Evolutionary conservation across 805 yeast species (phyloP), one percentile per base, ranked within the genome.

Genomic region (Tetrapisispora iriomotensis): DNA sequence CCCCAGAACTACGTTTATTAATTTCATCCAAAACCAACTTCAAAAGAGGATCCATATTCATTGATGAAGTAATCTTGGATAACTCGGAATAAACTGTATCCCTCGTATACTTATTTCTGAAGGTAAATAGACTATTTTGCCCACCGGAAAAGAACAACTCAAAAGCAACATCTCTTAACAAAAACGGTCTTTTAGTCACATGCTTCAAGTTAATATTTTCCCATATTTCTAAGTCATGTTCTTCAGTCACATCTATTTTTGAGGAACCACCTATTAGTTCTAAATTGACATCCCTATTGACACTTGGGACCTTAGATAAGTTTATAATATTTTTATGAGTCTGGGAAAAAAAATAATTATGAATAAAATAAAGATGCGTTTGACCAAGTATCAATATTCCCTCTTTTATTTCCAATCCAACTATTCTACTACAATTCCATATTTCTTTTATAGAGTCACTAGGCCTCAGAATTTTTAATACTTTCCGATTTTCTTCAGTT

Each of bases 121-220:
- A 79, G 0, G 90, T 82, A 7, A 86, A 64, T 42, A 86, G 62
- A 29, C 77, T 68, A 45, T 84, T 81, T 1, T 78, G 72, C 0
- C 92, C 94, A 56, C 80, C 77, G 20, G 71, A 70, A 55, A 84
- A 82, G 45, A 83, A 78, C 51, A 85, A 60, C 51, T 86, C 95
- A 26, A 85, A 53, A 0, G 92, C 95, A 33, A 82, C 82, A 58
- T 85, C 94, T 40, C 95, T 64, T 13, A 86, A 63, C 15, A 86
- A 57, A 50, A 85, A 86, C 28, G 81, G 85, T 37, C 94, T 62
- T 45, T 82, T 83, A 3, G 86, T 76, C 10, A 80, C 74, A 4
- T 81, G 76, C 0, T 76, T 72, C 15, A 87, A 52, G 32, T 72
- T 73, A 5, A 66, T 66, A 17, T 82, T 48, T 19, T 72, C 68